Conservation (phyloP, 208 protist genomes). For the Wallacemonas rigidus region DNA sequence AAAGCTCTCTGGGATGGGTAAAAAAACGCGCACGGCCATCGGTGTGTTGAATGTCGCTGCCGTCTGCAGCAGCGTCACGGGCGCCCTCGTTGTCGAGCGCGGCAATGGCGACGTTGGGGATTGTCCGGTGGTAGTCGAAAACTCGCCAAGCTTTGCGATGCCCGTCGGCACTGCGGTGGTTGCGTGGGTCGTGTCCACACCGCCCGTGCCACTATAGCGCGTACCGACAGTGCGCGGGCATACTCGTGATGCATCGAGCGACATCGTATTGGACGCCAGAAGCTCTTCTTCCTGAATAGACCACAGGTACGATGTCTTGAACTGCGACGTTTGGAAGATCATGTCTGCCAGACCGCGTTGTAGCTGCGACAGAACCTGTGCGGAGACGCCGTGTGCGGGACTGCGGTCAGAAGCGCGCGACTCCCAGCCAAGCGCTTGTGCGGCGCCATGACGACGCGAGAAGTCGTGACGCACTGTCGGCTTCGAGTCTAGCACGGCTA, state of each 20-base stretch:
- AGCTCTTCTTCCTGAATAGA: conserved; percentile 44
- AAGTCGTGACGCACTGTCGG: conserved; percentile 2
- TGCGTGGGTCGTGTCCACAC: conserved; percentile 28
- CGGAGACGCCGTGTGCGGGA: conserved; percentile 28
- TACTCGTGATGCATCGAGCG: not conserved
- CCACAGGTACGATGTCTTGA: conserved; percentile 36
- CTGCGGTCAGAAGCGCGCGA: not conserved
- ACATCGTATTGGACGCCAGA: conserved; percentile 6
- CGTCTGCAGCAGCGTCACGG: not conserved
- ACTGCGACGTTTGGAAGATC: conserved; percentile 40
- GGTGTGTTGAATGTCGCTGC: conserved; percentile 61
- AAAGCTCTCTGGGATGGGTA: conserved; percentile 47
- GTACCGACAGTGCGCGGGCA: conserved; percentile 20
- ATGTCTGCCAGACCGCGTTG: conserved; percentile 50
- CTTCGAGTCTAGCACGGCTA: conserved; percentile 46
- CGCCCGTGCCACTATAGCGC: conserved; percentile 21
- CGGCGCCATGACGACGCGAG: not conserved
- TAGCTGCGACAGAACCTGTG: conserved; percentile 66
- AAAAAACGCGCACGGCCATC: conserved; percentile 70
- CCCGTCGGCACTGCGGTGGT: conserved; percentile 4
- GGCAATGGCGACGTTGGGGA: not conserved
- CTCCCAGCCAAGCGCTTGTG: not conserved
- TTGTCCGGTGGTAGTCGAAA: not conserved
- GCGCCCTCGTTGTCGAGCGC: not conserved
- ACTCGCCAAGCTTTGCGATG: conserved; percentile 13